Base-by-base conservation (phyloP, 768 basidiomycete genomes). In the Mycena belliarum region DNA sequence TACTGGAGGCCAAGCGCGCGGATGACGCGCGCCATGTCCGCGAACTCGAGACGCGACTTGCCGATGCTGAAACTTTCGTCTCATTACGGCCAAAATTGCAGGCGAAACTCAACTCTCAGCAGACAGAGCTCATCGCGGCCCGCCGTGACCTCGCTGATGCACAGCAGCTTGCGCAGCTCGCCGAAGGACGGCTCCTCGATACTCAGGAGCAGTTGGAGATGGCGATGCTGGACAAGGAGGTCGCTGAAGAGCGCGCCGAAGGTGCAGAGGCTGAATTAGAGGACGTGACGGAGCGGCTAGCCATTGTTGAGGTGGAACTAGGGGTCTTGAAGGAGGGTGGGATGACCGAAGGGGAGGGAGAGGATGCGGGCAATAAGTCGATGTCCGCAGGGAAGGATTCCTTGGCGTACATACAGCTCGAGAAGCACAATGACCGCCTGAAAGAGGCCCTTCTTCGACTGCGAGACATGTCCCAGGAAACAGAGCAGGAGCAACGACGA, bases 391-490 rank as follows among this genome's bases (percentile, higher is more conserved):
- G 75, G 7, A 87, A 86, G 66, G 77, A 80, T 62, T 84, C 88
- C 5, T 65, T 91, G 59, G 84, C 84, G 26, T 85, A 87, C 70
- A 80, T 89, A 18, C 96, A 98, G 68, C 84, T 99, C 1, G 95
- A 98, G 76, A 97, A 93, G 70, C 96, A 98, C 68, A 99, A 98
- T 61, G 93, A 94, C 67, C 76, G 97, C 16, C 75, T 99, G 52
- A 98, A 97, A 72, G 97, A 98, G 68, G 97, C 97, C 14, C 79
- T 42, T 25, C 51, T 38, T 63, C 95, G 94, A 46, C 74, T 98
- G 35, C 87, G 96, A 6, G 96, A 99, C 63, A 79, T 97, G 59
- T 86, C 93, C 0, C 84, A 88, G 57, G 93, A 98, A 66, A 89
- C 84, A 0, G 97, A 98, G 60, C 82, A 83, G 59, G 95, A 96